These are phyloP conservation scores for Scleroderma bovista DNA, from an alignment of 768 basidiomycete genomes.

Conservation along the genomic window DNA sequence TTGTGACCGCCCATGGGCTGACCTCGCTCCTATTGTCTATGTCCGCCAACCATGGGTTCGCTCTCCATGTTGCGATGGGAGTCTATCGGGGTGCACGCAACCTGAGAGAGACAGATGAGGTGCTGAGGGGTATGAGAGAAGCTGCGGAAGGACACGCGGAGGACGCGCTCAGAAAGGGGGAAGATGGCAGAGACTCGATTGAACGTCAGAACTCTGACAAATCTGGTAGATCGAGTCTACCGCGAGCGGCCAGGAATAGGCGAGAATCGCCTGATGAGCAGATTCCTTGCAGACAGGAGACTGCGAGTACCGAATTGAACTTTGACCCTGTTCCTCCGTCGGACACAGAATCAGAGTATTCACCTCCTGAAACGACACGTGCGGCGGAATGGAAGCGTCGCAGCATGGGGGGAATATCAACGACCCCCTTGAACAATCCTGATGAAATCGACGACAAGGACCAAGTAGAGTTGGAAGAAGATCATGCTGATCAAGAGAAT, in stretches of 20 bases:
- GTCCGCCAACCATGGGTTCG: constrained; percentile 41
- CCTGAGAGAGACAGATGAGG: constrained; percentile 34
- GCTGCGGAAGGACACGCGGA: constrained; percentile 28
- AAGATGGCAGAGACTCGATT: neutral
- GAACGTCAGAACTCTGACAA: constrained; percentile 3
- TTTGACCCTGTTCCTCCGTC: constrained; percentile 11
- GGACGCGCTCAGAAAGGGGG: neutral
- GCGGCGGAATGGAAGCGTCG: constrained; percentile 22
- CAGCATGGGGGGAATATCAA: neutral
- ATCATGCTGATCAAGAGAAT: neutral
- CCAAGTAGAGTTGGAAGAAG: neutral
- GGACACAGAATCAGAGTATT: constrained; percentile 18
- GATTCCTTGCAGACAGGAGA: neutral
- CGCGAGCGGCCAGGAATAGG: neutral
- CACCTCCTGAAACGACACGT: constrained; percentile 23
- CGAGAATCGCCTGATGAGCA: too few species aligned
- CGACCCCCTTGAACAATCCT: neutral
- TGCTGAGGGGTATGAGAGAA: constrained; percentile 34
- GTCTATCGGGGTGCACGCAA: constrained; percentile 32
- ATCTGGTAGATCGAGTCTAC: neutral
- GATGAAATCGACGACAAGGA: neutral
- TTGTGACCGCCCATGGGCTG: constrained; percentile 24
- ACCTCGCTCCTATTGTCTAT: constrained; percentile 32
- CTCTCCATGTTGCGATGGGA: constrained; percentile 34
- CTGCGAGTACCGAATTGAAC: constrained; percentile 1